Conservation (phyloP, 2,329 filamentous ascomycete genomes). For the Tricladium varicosporioides region DNA sequence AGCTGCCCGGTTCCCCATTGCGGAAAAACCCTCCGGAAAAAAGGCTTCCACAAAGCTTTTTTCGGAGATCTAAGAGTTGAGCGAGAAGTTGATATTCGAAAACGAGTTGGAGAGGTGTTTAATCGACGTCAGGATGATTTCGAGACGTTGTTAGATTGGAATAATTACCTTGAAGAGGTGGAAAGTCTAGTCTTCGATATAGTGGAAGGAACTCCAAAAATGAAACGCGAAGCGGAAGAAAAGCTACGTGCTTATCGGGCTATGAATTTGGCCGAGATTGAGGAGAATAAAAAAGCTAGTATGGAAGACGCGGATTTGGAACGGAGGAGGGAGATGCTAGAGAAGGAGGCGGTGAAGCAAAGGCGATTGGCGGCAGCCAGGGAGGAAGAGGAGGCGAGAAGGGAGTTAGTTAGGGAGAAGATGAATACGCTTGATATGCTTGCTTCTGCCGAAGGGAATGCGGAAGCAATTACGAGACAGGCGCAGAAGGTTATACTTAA, state of each 20-base stretch:
- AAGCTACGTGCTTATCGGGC: conserved; percentile 68
- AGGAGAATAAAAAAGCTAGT: conserved; percentile 55
- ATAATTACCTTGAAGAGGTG: conserved; percentile 91
- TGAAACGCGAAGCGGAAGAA: conserved; percentile 44
- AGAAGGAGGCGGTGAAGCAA: conserved; percentile 64
- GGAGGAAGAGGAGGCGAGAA: conserved; percentile 70
- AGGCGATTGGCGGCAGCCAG: conserved; percentile 60
- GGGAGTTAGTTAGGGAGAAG: conserved; percentile 59
- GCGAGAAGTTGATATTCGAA: conserved; percentile 88
- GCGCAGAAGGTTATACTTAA: conserved; percentile 63
- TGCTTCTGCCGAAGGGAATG: conserved; percentile 58
- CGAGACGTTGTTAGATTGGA: conserved; percentile 76
- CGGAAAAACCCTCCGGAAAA: conserved; percentile 79
- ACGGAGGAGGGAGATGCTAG: conserved; percentile 56
- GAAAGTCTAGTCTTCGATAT: conserved; percentile 90
- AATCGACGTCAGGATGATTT: conserved; percentile 92
- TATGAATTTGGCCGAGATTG: conserved; percentile 67
- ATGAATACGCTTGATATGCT: conserved; percentile 71
- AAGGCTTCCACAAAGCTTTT: conserved; percentile 81
- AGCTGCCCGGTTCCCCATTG: conserved; percentile 91
- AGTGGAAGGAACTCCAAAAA: conserved; percentile 66
- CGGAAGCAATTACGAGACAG: conserved; percentile 55
- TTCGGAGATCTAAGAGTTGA: conserved; percentile 88
- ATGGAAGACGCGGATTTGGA: conserved; percentile 54
- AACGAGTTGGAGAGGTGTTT: conserved; percentile 75